Evolutionary conservation across 257 asterid genomes (phyloP), one percentile per base, ranked within the genome.

Genomic region (Phtheirospermum japonicum): DNA sequence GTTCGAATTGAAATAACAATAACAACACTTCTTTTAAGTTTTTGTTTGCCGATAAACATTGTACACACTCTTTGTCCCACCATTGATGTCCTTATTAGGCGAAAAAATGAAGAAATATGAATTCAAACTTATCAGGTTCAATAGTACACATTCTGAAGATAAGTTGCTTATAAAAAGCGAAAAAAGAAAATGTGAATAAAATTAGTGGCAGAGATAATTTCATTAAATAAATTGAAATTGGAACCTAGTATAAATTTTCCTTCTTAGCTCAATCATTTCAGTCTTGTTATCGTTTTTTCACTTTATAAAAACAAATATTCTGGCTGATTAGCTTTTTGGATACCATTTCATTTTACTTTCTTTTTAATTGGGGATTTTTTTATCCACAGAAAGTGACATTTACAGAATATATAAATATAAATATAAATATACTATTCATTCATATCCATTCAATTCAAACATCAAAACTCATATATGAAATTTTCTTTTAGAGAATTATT

Each of bases 51-150:
- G 1, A 23, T 23, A 23, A 23, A 23, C 28, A 1, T 23, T 23
- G 28, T 23, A 23, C 28, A 3, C 1, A 23, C 3, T 16, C 33
- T 19, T 36, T 50, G 52, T 13, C 69, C 61, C 60, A 50, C 51
- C 50, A 37, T 2, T 8, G 5, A 26, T 9, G 71, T 31, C 56
- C 7, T 8, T 28, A 54, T 43, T 56, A 66, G 64, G 58, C 58
- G 30, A 51, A 50, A 7, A 6, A 23, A 70, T 37, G 17, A 53
- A 53, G 4, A 34, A 11, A 9, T 11, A 56, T 31, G 5, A 56
- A n/a, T 23, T 53, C 59, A 54, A 48, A 36, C 32, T 39, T 75
- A 66, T 75, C 76, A 48, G 34, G n/a, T 46, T 46, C 53, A 46
- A 14, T 46, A 46, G 23, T 48, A 7, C 4, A 4, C 4, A 4